These are phyloP conservation scores for Syncephalastrum racemosum DNA, from an alignment of 371 early-diverging fungal species.

Conservation along the genomic window DNA sequence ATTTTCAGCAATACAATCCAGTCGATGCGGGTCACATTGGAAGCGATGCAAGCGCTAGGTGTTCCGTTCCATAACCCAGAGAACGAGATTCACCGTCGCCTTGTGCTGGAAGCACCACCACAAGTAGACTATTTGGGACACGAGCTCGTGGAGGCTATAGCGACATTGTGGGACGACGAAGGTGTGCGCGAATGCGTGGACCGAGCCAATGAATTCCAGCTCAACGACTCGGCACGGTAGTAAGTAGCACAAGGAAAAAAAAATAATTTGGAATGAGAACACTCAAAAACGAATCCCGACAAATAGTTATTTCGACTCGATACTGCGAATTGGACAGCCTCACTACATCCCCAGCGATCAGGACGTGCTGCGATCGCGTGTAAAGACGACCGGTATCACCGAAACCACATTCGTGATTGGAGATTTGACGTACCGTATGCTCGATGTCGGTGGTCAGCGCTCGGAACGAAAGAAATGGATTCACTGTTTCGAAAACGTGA, in stretches of 20 bases:
- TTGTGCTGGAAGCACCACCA: constrained; percentile 49
- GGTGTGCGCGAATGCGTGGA: constrained; percentile 71
- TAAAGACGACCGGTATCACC: constrained; percentile 85
- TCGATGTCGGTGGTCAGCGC: constrained; percentile 94
- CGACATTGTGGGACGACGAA: constrained; percentile 74
- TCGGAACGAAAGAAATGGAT: constrained; percentile 91
- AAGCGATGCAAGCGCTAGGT: constrained; percentile 81
- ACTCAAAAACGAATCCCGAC: neutral
- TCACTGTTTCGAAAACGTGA: constrained; percentile 91
- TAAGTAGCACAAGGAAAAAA: constrained; percentile 33
- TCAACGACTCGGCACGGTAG: constrained; percentile 84
- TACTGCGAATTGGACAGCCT: constrained; percentile 76
- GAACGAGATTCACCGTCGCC: constrained; percentile 53
- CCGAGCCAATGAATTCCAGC: constrained; percentile 78
- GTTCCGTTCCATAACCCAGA: constrained; percentile 61
- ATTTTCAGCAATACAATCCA: constrained; percentile 88
- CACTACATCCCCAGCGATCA: constrained; percentile 87
- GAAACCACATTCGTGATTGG: constrained; percentile 86
- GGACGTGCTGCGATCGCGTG: constrained; percentile 78
- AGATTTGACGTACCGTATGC: constrained; percentile 82
- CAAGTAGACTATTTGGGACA: constrained; percentile 69
- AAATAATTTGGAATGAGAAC: neutral
- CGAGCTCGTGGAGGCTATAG: constrained; percentile 66
- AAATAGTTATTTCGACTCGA: constrained; percentile 78
- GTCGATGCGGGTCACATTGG: constrained; percentile 86